Conservation (phyloP, 306 rosid species). For the Quercus alba region DNA sequence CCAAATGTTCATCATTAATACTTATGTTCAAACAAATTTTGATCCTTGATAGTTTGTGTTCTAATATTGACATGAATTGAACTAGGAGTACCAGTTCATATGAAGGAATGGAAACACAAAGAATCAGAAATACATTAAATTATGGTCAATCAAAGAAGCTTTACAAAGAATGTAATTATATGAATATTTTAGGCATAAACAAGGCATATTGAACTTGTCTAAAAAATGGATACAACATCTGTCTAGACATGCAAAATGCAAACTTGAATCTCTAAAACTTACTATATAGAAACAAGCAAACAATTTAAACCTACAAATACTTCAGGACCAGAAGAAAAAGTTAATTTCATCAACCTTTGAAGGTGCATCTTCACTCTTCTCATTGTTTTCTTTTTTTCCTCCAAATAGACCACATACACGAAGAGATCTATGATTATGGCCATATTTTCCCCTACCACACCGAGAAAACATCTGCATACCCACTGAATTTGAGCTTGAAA, state of each 20-base stretch:
- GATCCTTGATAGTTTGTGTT: no score
- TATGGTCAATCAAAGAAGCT: no score
- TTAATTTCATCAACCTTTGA: constrained; percentile 51
- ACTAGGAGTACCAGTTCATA: no score
- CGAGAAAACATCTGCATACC: constrained; percentile 34
- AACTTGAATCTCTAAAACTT: no score
- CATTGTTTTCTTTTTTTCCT: constrained; percentile 67
- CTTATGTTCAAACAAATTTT: background rate
- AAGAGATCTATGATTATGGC: constrained; percentile 28
- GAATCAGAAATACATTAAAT: no score
- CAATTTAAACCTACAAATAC: background rate
- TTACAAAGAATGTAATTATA: no score
- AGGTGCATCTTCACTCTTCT: constrained; percentile 51
- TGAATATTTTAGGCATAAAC: no score
- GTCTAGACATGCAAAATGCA: no score
- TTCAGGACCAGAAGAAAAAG: constrained; percentile 3
- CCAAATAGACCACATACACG: constrained; percentile 63
- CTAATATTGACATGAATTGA: no score
- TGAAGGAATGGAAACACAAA: no score
- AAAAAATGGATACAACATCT: no score
- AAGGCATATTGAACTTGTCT: no score
- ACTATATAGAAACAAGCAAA: background rate
- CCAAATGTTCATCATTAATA: background rate
- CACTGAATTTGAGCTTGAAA: constrained; percentile 37
- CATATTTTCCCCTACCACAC: constrained; percentile 23